Evolutionary conservation across 306 rosid genomes (phyloP), one percentile per base, ranked within the genome.

Genomic region (Trifolium subterraneum): DNA sequence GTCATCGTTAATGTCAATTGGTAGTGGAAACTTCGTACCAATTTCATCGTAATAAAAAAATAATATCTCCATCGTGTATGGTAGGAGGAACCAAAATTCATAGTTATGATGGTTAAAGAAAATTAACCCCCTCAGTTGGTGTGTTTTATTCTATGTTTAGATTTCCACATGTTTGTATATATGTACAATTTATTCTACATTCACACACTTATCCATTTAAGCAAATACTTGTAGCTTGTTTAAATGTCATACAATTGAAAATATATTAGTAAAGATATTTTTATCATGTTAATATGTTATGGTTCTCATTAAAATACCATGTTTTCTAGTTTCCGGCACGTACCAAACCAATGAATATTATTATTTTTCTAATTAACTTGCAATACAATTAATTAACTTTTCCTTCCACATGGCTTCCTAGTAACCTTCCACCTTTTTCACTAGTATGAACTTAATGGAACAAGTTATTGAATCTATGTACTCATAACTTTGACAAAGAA

Each of bases 401-500:
- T 12, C 10, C 7, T 39, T 64, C 78, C 73, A 64, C 73, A 29
- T 64, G 68, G 52, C 61, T 78, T 52, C 7, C 42, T 51, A 12
- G 48, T 33, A 71, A 64, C 7, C 72, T 16, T 70, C 47, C 23
- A 62, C 64, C 15, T 62, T 62, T 61, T 52, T 62, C 39, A 7
- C 25, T 12, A 27, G 6, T 29, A 12, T n/a, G 35, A 78, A 12
- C 62, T 69, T 11, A 47, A 20, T 10, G 29, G 22, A 54, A 50
- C 8, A 70, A n/a, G 41, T 38, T 7, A 45, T 45, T 60, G 77
- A 60, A 45, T 58, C 13, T 35, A 33, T 18, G 63, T 2, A 50
- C 42, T 13, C 14, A 3, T 10, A 42, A 54, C 35, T 63, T 55
- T 71, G 66, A 55, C 6, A 47, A 15, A 31, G 12, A 60, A 60